A percentile compares a stretch with the other conserved stretches of the same genome.
Conservation (phyloP, 257 asterid species). For the Mitragyna speciosa region DNA sequence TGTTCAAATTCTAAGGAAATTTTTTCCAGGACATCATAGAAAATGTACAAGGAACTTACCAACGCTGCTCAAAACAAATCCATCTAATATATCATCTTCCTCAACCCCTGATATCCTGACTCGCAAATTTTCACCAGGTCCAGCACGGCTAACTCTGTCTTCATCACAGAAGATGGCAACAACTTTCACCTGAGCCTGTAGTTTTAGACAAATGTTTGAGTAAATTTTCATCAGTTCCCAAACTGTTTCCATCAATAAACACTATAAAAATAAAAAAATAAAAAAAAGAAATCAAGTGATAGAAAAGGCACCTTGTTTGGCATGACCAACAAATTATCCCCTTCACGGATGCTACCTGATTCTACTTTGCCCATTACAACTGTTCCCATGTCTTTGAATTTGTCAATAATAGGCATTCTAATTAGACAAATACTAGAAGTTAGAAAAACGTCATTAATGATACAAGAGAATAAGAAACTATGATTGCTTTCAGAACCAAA, state of each 20-base stretch:
- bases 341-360: constrained; percentile 89
- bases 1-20: neutral
- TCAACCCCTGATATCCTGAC: constrained; percentile 85
- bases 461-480: neutral
- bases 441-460: neutral
- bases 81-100: constrained; percentile 75
- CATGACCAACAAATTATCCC: constrained; percentile 75
- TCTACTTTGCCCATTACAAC: constrained; percentile 97
- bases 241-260: neutral
- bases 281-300: constrained; percentile 11
- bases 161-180: constrained; percentile 72
- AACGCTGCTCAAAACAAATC: constrained; percentile 65
- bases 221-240: neutral
- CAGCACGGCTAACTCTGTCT: constrained; percentile 63
- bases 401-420: constrained; percentile 88
- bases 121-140: constrained; percentile 96
- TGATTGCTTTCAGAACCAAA: neutral
- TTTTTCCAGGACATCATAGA: neutral
- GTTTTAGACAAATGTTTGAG: constrained; percentile 5
- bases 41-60: constrained; percentile 43
- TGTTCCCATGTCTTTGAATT: constrained; percentile 94
- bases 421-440: constrained; percentile 21
- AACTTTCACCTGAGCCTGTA: constrained; percentile 80
- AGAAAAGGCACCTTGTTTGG: constrained; percentile 74
- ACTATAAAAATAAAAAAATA: neutral